phyloP scores from a whole-genome alignment of 768 basidiomycete genomes.

The Psilocybe subaeruginosa region DNA sequence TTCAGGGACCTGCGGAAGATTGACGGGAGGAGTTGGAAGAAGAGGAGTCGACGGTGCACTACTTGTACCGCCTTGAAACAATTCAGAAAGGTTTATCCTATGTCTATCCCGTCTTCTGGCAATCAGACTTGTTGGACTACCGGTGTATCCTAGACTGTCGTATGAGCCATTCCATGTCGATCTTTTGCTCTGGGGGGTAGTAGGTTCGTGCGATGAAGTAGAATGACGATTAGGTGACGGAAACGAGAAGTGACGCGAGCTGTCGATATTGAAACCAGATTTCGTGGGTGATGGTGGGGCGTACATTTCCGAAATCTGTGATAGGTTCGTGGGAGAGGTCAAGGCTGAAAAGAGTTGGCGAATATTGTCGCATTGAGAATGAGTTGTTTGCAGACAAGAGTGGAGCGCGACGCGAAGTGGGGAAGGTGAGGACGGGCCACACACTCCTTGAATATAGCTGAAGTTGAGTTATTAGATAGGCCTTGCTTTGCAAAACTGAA shows the following conservation, averaged over 20 bases:
- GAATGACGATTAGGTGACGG: constrained; percentile 40
- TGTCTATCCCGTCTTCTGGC: constrained; percentile 53
- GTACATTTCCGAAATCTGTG: constrained; percentile 87
- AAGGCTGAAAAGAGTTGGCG: constrained; percentile 79
- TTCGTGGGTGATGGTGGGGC: constrained; percentile 70
- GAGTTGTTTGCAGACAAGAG: constrained; percentile 74
- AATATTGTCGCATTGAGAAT: constrained; percentile 81
- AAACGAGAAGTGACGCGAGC: constrained; percentile 43
- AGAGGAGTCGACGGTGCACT: constrained; percentile 33
- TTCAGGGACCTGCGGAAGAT: constrained; percentile 22
- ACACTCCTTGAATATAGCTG: constrained; percentile 34
- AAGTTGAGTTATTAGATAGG: background rate
- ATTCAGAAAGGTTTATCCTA: constrained; percentile 53
- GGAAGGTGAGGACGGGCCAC: constrained; percentile 51
- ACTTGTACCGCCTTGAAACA: constrained; percentile 39
- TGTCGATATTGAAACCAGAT: constrained; percentile 31
- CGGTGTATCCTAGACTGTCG: constrained; percentile 48
- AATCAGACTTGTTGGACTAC: constrained; percentile 47
- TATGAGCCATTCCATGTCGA: constrained; percentile 80
- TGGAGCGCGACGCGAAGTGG: constrained; percentile 73
- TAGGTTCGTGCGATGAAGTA: constrained; percentile 16
- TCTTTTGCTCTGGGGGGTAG: constrained; percentile 48
- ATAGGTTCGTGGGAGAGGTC: constrained; percentile 69
- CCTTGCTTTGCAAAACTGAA: background rate
- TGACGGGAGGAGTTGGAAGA: constrained; percentile 18